Evolutionary conservation across 1,284 basidiomycete genomes (phyloP), one percentile per base, ranked within the genome.

Genomic region (Malassezia globosa): DNA sequence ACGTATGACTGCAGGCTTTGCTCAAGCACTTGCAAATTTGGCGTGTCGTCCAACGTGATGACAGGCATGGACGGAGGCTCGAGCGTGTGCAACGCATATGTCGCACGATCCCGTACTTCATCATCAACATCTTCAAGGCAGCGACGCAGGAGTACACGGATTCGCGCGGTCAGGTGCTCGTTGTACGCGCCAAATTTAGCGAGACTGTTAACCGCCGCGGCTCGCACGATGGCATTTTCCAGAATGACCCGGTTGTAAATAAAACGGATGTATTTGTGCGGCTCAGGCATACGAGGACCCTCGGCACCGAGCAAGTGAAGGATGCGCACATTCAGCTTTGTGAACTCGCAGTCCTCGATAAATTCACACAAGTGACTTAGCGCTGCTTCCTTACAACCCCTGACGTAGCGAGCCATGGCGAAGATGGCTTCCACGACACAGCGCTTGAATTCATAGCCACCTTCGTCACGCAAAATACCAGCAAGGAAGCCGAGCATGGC

Each of bases 331-430:
- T 88, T 95, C 40, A 99, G 81, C 75, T 97, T 99, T 35, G 92
- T 96, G 72, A 97, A 99, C 74, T 99, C 94, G 79, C 94, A 99
- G 73, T 97, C 94, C 75, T 97, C 94, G 72, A 99, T 99, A 73
- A 99, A 97, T 73, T 99, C 94, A 78, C 94, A 97, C n/a, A 99
- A 80, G 70, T 99, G 88, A 10, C 89, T 89, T 36, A 99, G 80
- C 1, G 94, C 94, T 10, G 60, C 54, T 54, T 69, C 94, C 74
- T 95, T 94, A 76, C 84, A 87, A 52, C 96, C 92, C 38, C 77
- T 76, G 66, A 97, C 95, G 75, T 82, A 95, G 73, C 92, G 94
- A 79, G 97, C 87, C 94, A 97, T 97, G 74, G 97, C 92, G 73
- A 97, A 97, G 72, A 99, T 97, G 37, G 94, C 92, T 74, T 97